These are phyloP conservation scores for Xylaria grammica DNA, from an alignment of 495 filamentous ascomycete genomes.

Conservation along the genomic window DNA sequence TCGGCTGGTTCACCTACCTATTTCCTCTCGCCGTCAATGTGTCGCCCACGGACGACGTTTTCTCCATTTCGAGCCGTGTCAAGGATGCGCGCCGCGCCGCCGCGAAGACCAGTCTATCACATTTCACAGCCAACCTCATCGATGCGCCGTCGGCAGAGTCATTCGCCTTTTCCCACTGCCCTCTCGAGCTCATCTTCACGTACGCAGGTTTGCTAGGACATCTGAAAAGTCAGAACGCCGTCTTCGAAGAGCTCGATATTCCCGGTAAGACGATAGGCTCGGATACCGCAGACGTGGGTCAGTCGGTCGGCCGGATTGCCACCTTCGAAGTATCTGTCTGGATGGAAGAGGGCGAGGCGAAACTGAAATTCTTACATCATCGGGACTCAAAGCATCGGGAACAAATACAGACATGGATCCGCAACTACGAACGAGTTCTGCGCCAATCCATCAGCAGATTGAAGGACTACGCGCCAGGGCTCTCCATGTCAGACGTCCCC, in stretches of 20 bases:
- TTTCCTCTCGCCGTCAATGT: conserved; percentile 42
- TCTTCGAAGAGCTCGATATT: conserved; percentile 62
- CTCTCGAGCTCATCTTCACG: conserved; percentile 74
- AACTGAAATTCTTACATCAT: conserved; percentile 70
- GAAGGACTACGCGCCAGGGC: conserved; percentile 50
- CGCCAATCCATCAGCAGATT: conserved; percentile 56
- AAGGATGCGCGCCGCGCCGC: conserved; percentile 46
- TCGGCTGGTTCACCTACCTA: conserved; percentile 57
- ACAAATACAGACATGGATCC: conserved; percentile 63
- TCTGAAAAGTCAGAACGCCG: conserved; percentile 63
- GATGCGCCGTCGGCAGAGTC: conserved; percentile 32
- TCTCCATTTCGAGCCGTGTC: conserved; percentile 45
- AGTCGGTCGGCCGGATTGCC: conserved; percentile 62
- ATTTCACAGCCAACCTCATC: conserved; percentile 45
- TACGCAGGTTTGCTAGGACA: conserved; percentile 70
- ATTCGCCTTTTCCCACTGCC: conserved; percentile 56
- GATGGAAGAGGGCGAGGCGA: conserved; percentile 63
- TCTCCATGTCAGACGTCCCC: conserved; percentile 67
- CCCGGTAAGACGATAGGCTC: conserved; percentile 44
- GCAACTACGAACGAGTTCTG: conserved; percentile 61
- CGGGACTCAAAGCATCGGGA: conserved; percentile 62
- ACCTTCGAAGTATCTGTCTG: conserved; percentile 68
- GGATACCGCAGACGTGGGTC: conserved; percentile 61
- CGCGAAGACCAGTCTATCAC: conserved; percentile 51
- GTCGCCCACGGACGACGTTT: conserved; percentile 45